A percentile compares a stretch with the other conserved stretches of the same genome.
These are phyloP conservation scores for Aspergillus flavus DNA, from an alignment of 2,329 filamentous ascomycete genomes.

Conservation along the genomic window DNA sequence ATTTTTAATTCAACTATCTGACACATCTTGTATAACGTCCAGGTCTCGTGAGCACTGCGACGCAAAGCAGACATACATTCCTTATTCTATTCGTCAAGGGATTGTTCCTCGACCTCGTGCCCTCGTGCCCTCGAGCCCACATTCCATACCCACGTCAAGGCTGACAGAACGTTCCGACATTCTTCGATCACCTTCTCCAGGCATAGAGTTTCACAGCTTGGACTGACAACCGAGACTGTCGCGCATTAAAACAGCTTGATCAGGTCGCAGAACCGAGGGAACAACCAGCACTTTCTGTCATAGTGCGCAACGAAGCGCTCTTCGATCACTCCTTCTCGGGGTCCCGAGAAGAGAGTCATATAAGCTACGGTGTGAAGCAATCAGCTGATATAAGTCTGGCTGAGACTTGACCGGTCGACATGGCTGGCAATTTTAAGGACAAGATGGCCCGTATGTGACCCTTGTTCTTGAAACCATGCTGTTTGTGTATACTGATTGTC, in stretches of 20 bases:
- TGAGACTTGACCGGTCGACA: slow-evolving; percentile 21
- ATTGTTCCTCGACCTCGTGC: slow-evolving; percentile 13
- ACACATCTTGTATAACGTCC: slow-evolving; percentile 24
- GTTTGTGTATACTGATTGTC: slow-evolving; percentile 9
- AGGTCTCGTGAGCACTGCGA: slow-evolving; percentile 19
- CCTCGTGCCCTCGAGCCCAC: slow-evolving; percentile 22
- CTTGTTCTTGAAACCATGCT: neutral
- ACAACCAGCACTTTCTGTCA: neutral
- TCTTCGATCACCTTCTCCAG: neutral
- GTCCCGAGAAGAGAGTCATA: slow-evolving; percentile 43
- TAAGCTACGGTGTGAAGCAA: slow-evolving; percentile 12
- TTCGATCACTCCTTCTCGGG: slow-evolving; percentile 41
- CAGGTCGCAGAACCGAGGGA: neutral
- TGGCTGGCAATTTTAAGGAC: slow-evolving; percentile 34
- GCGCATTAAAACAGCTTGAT: neutral
- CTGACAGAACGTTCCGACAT: neutral
- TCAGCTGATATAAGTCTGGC: slow-evolving; percentile 8
- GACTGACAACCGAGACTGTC: neutral
- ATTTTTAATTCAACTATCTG: slow-evolving; percentile 21
- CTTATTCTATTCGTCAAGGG: slow-evolving; percentile 13
- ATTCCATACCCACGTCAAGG: slow-evolving; percentile 29
- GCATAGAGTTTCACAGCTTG: neutral
- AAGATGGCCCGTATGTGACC: slow-evolving; percentile 40
- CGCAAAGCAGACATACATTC: slow-evolving; percentile 19
- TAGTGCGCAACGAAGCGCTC: slow-evolving; percentile 11